A percentile compares a stretch with the other conserved stretches of the same genome.
phyloP scores from a whole-genome alignment of 1,284 basidiomycete genomes.

The Sparassis latifolia region DNA sequence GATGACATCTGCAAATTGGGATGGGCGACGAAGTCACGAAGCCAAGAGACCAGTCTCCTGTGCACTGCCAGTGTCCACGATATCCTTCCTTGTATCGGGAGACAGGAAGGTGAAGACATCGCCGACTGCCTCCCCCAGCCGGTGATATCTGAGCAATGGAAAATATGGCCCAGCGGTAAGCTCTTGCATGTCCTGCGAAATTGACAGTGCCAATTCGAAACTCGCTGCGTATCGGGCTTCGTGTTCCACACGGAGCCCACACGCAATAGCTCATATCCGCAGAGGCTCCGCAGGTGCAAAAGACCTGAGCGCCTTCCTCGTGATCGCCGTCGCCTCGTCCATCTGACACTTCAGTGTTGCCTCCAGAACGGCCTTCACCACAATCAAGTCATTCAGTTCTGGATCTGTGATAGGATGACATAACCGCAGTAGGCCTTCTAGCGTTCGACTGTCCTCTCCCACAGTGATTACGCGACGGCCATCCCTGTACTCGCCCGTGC shows the following conservation, averaged over 20 bases:
- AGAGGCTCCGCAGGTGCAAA: slow-evolving; percentile 2
- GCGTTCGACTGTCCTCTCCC: slow-evolving; percentile 25
- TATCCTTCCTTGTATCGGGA: too few species aligned
- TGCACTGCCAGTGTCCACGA: background rate
- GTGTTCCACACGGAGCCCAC: slow-evolving; percentile 5
- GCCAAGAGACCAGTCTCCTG: too few species aligned
- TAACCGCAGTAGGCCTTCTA: slow-evolving; percentile 30
- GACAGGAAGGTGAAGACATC: slow-evolving; percentile 1
- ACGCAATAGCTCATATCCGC: slow-evolving; percentile 9
- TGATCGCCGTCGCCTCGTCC: slow-evolving; percentile 6
- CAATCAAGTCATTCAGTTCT: slow-evolving; percentile 6
- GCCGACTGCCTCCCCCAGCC: slow-evolving; percentile 1
- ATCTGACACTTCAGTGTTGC: slow-evolving; percentile 17
- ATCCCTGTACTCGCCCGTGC: background rate
- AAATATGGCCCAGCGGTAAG: slow-evolving; percentile 13
- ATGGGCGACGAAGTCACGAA: background rate
- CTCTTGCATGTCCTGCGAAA: slow-evolving; percentile 6
- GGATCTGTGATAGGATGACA: slow-evolving; percentile 29
- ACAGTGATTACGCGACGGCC: slow-evolving; percentile 17
- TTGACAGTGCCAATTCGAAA: background rate
- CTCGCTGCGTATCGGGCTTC: slow-evolving; percentile 7
- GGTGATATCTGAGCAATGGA: slow-evolving; percentile 10
- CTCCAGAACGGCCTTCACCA: slow-evolving; percentile 5
- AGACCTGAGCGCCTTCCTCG: slow-evolving; percentile 2
- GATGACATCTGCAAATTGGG: slow-evolving; percentile 28